Percentiles rank a stretch among this genome's conserved stretches.
These are phyloP conservation scores for Piper longum DNA, from an alignment of 164 flowering plant genomes.

Conservation along the genomic window DNA sequence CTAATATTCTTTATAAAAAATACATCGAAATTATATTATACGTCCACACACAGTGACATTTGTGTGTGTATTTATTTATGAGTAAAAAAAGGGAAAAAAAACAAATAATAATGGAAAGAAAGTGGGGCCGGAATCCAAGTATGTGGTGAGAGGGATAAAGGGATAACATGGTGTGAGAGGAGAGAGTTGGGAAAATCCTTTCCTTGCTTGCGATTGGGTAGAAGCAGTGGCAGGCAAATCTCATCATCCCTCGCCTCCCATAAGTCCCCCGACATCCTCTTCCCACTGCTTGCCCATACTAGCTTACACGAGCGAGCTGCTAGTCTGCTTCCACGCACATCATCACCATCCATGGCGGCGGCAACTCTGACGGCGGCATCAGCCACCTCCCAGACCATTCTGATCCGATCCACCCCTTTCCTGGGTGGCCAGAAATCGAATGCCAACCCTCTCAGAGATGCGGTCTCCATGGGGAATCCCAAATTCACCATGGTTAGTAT, in stretches of 20 bases:
- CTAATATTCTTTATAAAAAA: no score
- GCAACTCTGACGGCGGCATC: constrained; percentile 46
- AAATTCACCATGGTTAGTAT: constrained; percentile 60
- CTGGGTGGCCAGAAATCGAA: constrained; percentile 44
- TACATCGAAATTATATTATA: no score
- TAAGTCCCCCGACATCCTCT: not conserved
- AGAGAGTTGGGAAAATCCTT: not conserved
- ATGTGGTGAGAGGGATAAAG: not conserved
- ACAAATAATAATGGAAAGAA: no score
- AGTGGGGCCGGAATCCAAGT: no score
- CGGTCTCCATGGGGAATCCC: constrained; percentile 45
- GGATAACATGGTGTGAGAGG: not conserved
- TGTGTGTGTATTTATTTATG: no score
- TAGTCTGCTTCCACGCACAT: not conserved
- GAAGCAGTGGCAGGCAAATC: not conserved
- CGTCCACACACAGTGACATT: no score
- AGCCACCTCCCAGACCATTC: constrained; percentile 41
- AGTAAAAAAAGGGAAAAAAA: no score
- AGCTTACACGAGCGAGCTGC: no score
- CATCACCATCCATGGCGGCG: not conserved
- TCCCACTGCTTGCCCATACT: not conserved
- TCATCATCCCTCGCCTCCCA: not conserved
- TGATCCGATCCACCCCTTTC: constrained; percentile 48
- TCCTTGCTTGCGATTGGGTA: not conserved
- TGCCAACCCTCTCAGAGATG: constrained; percentile 54